These are phyloP conservation scores for Galerina marginata DNA, from an alignment of 768 basidiomycete species.

Conservation along the genomic window DNA sequence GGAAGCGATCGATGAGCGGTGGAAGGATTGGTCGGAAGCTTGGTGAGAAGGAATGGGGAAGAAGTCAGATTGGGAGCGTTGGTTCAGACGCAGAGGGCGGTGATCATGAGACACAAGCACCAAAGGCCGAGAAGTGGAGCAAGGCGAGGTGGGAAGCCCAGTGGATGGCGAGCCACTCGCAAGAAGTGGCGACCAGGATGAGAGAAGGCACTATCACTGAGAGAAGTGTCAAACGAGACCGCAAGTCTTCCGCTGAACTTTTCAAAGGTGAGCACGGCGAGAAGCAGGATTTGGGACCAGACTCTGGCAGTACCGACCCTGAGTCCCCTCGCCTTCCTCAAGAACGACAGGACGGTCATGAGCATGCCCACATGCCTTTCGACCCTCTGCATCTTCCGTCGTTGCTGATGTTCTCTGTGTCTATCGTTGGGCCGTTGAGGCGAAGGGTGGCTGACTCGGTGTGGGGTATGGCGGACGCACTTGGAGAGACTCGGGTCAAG, in stretches of 20 bases:
- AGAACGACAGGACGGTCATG: not conserved
- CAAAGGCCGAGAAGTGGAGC: constrained; percentile 46
- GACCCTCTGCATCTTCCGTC: constrained; percentile 76
- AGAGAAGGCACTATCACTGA: constrained; percentile 43
- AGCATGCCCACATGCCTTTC: constrained; percentile 33
- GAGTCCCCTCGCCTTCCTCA: constrained; percentile 1
- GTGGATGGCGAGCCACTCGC: constrained; percentile 65
- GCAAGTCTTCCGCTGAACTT: constrained; percentile 8
- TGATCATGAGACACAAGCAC: not conserved
- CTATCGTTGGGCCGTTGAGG: constrained; percentile 56
- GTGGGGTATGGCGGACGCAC: constrained; percentile 18
- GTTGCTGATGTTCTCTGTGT: constrained; percentile 62
- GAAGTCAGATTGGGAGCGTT: constrained; percentile 6
- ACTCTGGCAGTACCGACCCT: not conserved
- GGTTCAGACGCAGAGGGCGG: not conserved
- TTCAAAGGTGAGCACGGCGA: constrained; percentile 1
- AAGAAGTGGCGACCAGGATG: constrained; percentile 59
- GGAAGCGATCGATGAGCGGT: not conserved
- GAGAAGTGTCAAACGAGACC: constrained; percentile 7
- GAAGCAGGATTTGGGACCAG: not conserved
- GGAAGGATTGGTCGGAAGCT: constrained; percentile 1
- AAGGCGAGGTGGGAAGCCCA: constrained; percentile 71
- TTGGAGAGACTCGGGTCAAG: constrained; percentile 34
- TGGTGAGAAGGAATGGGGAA: constrained; percentile 20
- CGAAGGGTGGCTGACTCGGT: constrained; percentile 31